A percentile compares a stretch with the other conserved stretches of the same genome.
These are phyloP conservation scores for Neospora caninum DNA, from an alignment of 169 alveolate genomes.

Conservation along the genomic window DNA sequence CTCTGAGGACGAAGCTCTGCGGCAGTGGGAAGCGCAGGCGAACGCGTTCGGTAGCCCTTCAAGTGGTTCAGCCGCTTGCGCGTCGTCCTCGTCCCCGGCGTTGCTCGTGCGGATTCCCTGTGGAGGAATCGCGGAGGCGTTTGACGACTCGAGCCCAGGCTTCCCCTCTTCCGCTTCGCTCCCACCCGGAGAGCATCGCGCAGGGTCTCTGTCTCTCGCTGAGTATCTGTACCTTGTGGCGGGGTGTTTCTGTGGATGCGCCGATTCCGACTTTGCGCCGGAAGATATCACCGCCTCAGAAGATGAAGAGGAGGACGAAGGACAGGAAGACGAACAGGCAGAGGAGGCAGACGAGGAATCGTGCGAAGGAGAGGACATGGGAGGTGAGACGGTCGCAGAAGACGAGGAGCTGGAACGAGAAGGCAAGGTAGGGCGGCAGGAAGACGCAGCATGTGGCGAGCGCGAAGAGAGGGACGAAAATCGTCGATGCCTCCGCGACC, in stretches of 20 bases:
- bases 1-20: not conserved
- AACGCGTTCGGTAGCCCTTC: not conserved
- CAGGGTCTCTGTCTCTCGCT: not conserved
- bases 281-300: constrained; percentile 23
- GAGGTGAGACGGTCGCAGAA: not conserved
- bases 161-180: not conserved
- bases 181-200: not conserved
- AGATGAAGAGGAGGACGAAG: not conserved
- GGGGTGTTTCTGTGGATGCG: constrained; percentile 21
- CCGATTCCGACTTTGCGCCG: constrained; percentile 6
- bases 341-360: not conserved
- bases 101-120: constrained; percentile 4
- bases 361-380: not conserved
- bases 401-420: not conserved
- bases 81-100: not conserved
- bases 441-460: too few species aligned
- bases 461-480: too few species aligned
- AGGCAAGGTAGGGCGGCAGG: not conserved
- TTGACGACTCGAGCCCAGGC: not conserved
- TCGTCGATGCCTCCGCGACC: too few species aligned
- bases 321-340: not conserved
- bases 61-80: not conserved
- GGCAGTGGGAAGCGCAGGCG: not conserved
- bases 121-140: constrained; percentile 4
- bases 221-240: not conserved